Conservation (phyloP, 257 asterid species). For the Craterostigma plantagineum region DNA sequence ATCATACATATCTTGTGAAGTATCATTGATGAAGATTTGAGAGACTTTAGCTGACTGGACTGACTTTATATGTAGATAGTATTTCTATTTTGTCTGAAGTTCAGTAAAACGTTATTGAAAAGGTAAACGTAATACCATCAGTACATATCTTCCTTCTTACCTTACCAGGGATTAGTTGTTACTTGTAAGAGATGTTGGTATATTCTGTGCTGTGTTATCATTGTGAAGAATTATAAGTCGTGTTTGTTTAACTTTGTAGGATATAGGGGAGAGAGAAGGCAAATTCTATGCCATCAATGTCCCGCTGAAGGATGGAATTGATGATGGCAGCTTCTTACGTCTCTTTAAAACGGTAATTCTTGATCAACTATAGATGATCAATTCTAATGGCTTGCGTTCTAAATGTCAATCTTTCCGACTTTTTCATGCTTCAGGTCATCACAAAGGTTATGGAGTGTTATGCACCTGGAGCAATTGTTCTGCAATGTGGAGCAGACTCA, state of each 20-base stretch:
- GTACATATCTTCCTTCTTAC: too few relatives aligned
- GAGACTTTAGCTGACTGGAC: background rate
- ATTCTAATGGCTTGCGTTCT: too few relatives aligned
- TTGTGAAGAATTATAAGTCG: background rate
- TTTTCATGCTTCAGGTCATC: conserved; percentile 41
- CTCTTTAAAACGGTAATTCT: conserved; percentile 68
- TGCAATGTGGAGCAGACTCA: conserved; percentile 98
- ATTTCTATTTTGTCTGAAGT: too few relatives aligned
- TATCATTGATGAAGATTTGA: background rate
- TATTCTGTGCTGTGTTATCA: background rate
- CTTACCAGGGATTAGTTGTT: too few relatives aligned
- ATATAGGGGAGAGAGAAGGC: conserved; percentile 92
- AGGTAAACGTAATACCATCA: too few relatives aligned
- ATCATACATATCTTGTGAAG: conserved; percentile 6
- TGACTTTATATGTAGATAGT: background rate
- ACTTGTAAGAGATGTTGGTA: background rate
- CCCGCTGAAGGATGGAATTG: conserved; percentile 93
- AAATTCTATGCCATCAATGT: conserved; percentile 89
- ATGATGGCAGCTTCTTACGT: conserved; percentile 70
- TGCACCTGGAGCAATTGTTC: conserved; percentile 95
- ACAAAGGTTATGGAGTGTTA: conserved; percentile 82
- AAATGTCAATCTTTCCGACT: conserved; percentile 4
- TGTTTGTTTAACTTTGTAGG: conserved; percentile 40
- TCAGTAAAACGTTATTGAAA: too few relatives aligned
- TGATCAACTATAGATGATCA: background rate